Conservation (phyloP, 2,329 filamentous ascomycete species). For the Colletotrichum truncatum region DNA sequence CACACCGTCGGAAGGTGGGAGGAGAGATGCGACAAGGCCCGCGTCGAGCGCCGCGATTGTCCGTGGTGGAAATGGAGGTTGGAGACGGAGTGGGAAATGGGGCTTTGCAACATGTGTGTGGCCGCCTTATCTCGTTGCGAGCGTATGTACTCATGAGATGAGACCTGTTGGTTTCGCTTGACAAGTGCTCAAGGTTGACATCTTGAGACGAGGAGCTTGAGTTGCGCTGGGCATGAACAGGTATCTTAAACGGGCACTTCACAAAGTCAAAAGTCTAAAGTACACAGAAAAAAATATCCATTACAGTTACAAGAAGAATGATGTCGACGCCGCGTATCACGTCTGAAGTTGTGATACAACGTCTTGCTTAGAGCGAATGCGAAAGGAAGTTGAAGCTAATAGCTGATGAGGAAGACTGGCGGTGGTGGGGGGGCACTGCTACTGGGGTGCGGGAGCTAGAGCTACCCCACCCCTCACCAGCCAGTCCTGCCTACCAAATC, state of each 20-base stretch:
- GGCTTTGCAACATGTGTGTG: slow-evolving; percentile 11
- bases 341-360: too few relatives aligned
- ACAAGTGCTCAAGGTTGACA: too few relatives aligned
- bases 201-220: too few relatives aligned
- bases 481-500: background rate
- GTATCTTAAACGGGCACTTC: too few relatives aligned
- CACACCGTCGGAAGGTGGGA: background rate
- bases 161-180: background rate
- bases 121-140: too few relatives aligned
- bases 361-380: too few relatives aligned
- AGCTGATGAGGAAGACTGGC: background rate
- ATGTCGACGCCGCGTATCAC: too few relatives aligned
- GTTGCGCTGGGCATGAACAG: too few relatives aligned
- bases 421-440: background rate
- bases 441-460: slow-evolving; percentile 10
- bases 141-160: background rate
- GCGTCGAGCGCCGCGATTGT: background rate
- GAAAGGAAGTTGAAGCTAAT: background rate
- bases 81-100: slow-evolving; percentile 11
- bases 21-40: slow-evolving; percentile 3
- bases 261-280: too few relatives aligned
- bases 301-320: too few relatives aligned
- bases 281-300: too few relatives aligned
- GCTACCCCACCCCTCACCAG: background rate
- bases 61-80: background rate